Percentiles rank a stretch among this genome's conserved stretches.
phyloP scores from a whole-genome alignment of 2,329 filamentous ascomycete species.

The Aureobasidium musti region DNA sequence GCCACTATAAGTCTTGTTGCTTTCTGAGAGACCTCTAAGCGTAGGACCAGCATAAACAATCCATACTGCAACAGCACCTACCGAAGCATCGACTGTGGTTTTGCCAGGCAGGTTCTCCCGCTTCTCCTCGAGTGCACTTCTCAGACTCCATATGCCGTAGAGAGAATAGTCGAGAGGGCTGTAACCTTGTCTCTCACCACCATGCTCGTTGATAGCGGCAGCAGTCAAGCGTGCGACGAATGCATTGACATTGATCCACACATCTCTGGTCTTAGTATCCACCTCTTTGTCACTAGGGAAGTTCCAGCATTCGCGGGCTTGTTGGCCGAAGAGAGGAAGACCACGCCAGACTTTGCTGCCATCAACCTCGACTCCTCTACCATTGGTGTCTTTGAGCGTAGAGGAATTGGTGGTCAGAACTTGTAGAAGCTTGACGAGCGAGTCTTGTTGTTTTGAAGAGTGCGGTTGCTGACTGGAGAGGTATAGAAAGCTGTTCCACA shows the following conservation, averaged over 20 bases:
- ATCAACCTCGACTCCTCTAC: not conserved
- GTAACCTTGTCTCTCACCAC: not conserved
- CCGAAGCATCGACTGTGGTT: slow-evolving; percentile 5
- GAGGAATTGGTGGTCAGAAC: not conserved
- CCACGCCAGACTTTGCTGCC: slow-evolving; percentile 7
- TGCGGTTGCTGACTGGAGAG: not conserved
- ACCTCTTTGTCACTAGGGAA: slow-evolving; percentile 14
- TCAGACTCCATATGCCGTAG: slow-evolving; percentile 18
- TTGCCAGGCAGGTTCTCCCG: not conserved
- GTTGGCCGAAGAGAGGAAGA: slow-evolving; percentile 12
- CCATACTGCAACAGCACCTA: slow-evolving; percentile 23
- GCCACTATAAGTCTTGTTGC: slow-evolving; percentile 10
- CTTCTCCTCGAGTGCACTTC: slow-evolving; percentile 20
- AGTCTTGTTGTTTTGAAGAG: slow-evolving; percentile 3
- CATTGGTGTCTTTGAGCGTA: not conserved
- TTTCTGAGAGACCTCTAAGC: slow-evolving; percentile 3
- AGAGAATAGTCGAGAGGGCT: slow-evolving; percentile 15
- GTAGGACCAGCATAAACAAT: slow-evolving; percentile 11
- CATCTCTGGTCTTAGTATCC: not conserved
- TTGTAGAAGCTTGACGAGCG: slow-evolving; percentile 4
- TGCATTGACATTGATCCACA: slow-evolving; percentile 20
- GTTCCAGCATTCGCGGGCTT: slow-evolving; percentile 22
- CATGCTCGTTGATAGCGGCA: not conserved
- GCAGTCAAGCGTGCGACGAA: slow-evolving; percentile 22
- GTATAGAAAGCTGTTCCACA: slow-evolving; percentile 13